Percentiles rank a stretch among this genome's conserved stretches.
These are phyloP conservation scores for Malus sylvestris DNA, from an alignment of 306 rosid species.

Conservation along the genomic window DNA sequence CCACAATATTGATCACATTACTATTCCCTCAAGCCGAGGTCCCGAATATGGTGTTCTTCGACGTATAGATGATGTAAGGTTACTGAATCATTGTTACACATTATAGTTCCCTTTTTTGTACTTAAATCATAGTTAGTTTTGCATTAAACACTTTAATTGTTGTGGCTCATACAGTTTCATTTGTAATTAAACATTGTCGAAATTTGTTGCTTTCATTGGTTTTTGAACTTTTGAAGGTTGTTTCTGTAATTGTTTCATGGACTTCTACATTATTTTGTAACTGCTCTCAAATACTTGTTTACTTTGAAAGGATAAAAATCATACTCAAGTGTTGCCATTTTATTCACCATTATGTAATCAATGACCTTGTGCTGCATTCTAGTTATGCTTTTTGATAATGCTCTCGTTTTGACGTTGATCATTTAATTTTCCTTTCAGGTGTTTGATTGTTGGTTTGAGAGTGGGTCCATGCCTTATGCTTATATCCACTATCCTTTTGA, in stretches of 20 bases:
- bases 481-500: constrained; percentile 95
- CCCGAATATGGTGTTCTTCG: constrained; percentile 67
- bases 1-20: constrained; percentile 92
- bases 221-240: too few species aligned
- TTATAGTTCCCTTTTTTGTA: too few species aligned
- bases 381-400: background rate
- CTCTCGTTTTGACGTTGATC: background rate
- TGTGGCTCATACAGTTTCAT: too few species aligned
- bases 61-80: constrained; percentile 82
- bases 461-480: constrained; percentile 99
- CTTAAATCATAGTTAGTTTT: background rate
- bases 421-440: constrained; percentile 49
- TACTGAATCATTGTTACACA: background rate
- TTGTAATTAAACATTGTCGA: too few species aligned
- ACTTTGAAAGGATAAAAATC: too few species aligned
- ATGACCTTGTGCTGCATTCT: background rate
- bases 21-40: constrained; percentile 70
- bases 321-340: too few species aligned
- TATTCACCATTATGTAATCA: too few species aligned
- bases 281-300: too few species aligned
- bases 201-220: too few species aligned
- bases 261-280: too few species aligned
- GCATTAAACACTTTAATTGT: too few species aligned
- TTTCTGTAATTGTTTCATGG: too few species aligned
- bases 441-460: constrained; percentile 98